These are phyloP conservation scores for Apiospora sp. DNA, from an alignment of 2,329 filamentous ascomycete species.

Conservation along the genomic window DNA sequence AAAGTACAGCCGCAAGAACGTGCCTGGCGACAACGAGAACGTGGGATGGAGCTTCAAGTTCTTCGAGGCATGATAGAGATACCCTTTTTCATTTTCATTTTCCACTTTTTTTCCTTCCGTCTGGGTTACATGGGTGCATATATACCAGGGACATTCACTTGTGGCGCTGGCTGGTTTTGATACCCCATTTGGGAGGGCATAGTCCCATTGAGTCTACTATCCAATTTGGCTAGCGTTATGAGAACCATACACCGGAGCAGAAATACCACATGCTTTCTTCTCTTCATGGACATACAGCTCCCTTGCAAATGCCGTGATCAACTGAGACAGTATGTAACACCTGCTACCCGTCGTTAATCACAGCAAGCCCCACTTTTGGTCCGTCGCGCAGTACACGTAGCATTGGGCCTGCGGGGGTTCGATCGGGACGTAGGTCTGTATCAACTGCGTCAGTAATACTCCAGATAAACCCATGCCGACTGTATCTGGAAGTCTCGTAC, in stretches of 20 bases:
- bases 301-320: neutral
- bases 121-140: neutral
- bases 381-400: neutral
- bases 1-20: constrained; percentile 31
- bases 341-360: neutral
- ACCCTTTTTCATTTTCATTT: neutral
- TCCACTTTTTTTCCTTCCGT: neutral
- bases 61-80: constrained; percentile 28
- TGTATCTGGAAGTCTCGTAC: neutral
- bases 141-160: neutral
- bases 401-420: neutral
- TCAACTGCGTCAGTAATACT: neutral
- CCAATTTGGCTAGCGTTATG: neutral
- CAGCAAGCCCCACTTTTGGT: neutral
- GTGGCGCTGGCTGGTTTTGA: neutral
- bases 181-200: neutral
- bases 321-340: neutral
- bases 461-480: neutral
- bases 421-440: neutral
- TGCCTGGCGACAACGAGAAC: constrained; percentile 31
- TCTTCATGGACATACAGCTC: neutral
- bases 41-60: constrained; percentile 35
- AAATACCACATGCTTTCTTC: neutral
- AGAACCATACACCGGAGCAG: neutral
- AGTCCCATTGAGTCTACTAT: neutral